These are phyloP conservation scores for Lactarius hengduanensis DNA, from an alignment of 768 basidiomycete species.

Conservation along the genomic window DNA sequence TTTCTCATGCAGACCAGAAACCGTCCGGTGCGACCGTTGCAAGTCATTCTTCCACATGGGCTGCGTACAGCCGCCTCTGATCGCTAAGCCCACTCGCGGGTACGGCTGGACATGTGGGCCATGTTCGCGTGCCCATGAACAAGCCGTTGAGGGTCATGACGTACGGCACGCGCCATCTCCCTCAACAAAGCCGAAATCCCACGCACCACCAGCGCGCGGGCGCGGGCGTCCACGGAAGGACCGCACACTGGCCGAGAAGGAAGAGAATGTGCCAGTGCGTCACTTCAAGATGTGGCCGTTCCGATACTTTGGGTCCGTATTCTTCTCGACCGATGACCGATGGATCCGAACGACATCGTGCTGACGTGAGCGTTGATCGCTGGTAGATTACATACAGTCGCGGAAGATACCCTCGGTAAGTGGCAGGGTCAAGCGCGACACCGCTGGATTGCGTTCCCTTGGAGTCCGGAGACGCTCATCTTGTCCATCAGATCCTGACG, in stretches of 20 bases:
- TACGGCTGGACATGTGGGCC: slow-evolving; percentile 98
- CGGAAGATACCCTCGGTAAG: slow-evolving; percentile 87
- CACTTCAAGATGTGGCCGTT: slow-evolving; percentile 93
- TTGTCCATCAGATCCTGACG: slow-evolving; percentile 74
- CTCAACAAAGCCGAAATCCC: slow-evolving; percentile 57
- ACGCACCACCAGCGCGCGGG: slow-evolving; percentile 69
- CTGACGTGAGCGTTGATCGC: slow-evolving; percentile 24
- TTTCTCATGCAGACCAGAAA: slow-evolving; percentile 58
- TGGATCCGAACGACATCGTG: slow-evolving; percentile 1
- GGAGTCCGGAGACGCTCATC: slow-evolving; percentile 3
- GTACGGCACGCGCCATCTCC: slow-evolving; percentile 54
- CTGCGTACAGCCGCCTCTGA: slow-evolving; percentile 89
- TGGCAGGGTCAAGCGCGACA: slow-evolving; percentile 11
- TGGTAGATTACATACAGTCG: slow-evolving; percentile 79
- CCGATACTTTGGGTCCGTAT: slow-evolving; percentile 89
- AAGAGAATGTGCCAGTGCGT: slow-evolving; percentile 74
- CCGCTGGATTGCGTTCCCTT: not conserved
- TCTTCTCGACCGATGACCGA: not conserved
- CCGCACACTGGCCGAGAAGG: slow-evolving; percentile 65
- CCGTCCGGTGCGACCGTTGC: slow-evolving; percentile 88
- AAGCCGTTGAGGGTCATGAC: slow-evolving; percentile 76
- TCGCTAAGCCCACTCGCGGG: slow-evolving; percentile 89
- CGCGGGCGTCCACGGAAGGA: slow-evolving; percentile 80
- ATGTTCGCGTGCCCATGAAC: slow-evolving; percentile 84
- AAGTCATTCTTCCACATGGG: slow-evolving; percentile 93